Evolutionary conservation across 805 yeast genomes (phyloP).

Genomic region (Lipomyces anomalus): DNA sequence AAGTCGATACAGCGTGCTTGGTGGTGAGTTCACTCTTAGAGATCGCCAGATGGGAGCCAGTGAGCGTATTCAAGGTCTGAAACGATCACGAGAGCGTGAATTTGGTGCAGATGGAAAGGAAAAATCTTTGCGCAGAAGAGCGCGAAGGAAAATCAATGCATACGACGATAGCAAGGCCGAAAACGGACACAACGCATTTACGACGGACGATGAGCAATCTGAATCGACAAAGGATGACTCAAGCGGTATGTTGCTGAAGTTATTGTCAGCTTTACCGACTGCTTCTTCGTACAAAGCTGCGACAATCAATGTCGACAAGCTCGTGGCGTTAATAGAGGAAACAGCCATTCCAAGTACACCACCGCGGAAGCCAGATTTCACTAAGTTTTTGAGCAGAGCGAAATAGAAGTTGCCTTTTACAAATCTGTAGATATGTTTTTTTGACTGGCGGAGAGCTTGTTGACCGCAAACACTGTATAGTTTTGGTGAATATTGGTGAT

Average conservation of each 20-base stretch:
- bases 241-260: slow-evolving; percentile 34
- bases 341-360: slow-evolving; percentile 26
- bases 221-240: slow-evolving; percentile 1
- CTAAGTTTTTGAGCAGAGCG: slow-evolving; percentile 6
- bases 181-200: slow-evolving; percentile 10
- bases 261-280: slow-evolving; percentile 56
- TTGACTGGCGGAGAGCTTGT: background rate
- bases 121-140: background rate
- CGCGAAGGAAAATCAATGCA: background rate
- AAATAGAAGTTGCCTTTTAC: too few species aligned
- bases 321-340: slow-evolving; percentile 37
- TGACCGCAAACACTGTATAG: background rate
- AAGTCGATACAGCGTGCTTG: slow-evolving; percentile 32
- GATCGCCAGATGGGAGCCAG: background rate
- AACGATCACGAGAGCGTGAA: slow-evolving; percentile 14
- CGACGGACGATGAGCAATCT: slow-evolving; percentile 1
- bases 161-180: slow-evolving; percentile 13
- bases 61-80: background rate
- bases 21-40: slow-evolving; percentile 18
- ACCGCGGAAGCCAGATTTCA: slow-evolving; percentile 15
- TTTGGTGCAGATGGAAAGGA: slow-evolving; percentile 10
- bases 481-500: background rate
- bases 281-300: slow-evolving; percentile 50
- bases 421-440: background rate
- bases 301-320: slow-evolving; percentile 49